Conservation (phyloP, 352 stramenopile genomes). For the Elongisporangium prolatum region DNA sequence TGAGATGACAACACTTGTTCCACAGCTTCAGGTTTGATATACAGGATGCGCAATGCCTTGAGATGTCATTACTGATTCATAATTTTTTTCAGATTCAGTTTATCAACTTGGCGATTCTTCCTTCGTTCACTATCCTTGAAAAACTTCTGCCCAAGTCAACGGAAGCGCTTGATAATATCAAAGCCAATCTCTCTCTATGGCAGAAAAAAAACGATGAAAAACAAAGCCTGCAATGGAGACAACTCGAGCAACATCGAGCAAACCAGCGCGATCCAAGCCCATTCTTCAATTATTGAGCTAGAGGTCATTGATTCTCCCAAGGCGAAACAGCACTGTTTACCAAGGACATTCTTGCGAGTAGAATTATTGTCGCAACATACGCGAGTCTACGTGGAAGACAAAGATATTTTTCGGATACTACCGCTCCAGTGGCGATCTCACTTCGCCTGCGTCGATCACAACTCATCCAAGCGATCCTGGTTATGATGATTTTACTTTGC, state of each 20-base stretch:
- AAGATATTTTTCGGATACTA: neutral
- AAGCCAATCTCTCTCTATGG: slow-evolving; percentile 13
- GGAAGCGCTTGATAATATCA: slow-evolving; percentile 6
- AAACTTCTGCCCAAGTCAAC: slow-evolving; percentile 9
- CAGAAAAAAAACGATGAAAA: slow-evolving; percentile 1
- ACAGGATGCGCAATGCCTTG: neutral
- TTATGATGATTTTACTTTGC: neutral
- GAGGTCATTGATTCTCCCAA: neutral
- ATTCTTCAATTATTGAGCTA: neutral
- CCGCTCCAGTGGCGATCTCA: neutral
- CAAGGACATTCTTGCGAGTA: neutral
- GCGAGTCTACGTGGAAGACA: neutral
- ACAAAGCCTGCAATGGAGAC: no score
- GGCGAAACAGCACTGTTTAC: slow-evolving; percentile 2
- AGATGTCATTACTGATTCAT: neutral
- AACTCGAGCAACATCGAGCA: neutral
- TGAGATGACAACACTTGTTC: slow-evolving; percentile 9
- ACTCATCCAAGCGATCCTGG: neutral
- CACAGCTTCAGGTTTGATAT: slow-evolving; percentile 14
- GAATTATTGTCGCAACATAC: neutral
- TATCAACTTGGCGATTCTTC: slow-evolving; percentile 19
- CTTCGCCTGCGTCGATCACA: neutral
- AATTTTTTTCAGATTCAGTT: slow-evolving; percentile 17
- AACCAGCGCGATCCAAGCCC: neutral
- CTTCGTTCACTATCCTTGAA: slow-evolving; percentile 17